Conservation (phyloP, 768 basidiomycete species). For the Neoboletus subvelutipes region DNA sequence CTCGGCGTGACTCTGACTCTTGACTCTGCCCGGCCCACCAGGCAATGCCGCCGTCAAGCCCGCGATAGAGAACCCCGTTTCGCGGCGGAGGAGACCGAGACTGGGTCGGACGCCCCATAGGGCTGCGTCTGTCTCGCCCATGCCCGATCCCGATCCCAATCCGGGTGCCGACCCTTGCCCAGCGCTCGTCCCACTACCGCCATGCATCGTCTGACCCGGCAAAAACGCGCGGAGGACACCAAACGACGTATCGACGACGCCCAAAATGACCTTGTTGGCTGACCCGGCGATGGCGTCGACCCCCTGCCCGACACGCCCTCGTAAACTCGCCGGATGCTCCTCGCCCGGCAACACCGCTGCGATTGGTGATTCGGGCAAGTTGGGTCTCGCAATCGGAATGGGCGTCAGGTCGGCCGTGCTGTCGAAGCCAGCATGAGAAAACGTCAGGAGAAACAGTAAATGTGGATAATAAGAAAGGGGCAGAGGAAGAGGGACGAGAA, state of each 20-base stretch:
- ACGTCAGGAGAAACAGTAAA: background rate
- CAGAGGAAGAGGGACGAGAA: too few species aligned
- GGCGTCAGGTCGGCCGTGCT: slow-evolving; percentile 82
- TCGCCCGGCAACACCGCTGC: slow-evolving; percentile 41
- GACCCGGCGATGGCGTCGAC: slow-evolving; percentile 80
- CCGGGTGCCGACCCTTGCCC: slow-evolving; percentile 13
- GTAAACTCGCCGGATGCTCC: slow-evolving; percentile 54
- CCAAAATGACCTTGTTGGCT: slow-evolving; percentile 73
- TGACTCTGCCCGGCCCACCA: slow-evolving; percentile 18
- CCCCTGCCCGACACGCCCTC: slow-evolving; percentile 75
- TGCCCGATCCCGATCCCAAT: background rate
- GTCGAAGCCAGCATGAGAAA: slow-evolving; percentile 1
- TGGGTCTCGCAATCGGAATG: slow-evolving; percentile 65
- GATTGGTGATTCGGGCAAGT: slow-evolving; percentile 42
- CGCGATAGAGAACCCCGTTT: slow-evolving; percentile 82
- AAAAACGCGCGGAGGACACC: slow-evolving; percentile 81
- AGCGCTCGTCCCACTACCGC: slow-evolving; percentile 9
- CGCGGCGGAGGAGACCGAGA: slow-evolving; percentile 69
- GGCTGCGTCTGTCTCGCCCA: slow-evolving; percentile 11
- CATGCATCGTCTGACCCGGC: slow-evolving; percentile 37
- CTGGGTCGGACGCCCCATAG: slow-evolving; percentile 41
- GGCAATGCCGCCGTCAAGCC: slow-evolving; percentile 70
- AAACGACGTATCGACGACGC: slow-evolving; percentile 89
- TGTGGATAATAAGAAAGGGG: too few species aligned
- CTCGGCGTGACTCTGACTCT: slow-evolving; percentile 8